Percentiles rank a stretch among this genome's conserved stretches.
phyloP scores from a whole-genome alignment of 148 eudicot species.

The Beta vulgaris region DNA sequence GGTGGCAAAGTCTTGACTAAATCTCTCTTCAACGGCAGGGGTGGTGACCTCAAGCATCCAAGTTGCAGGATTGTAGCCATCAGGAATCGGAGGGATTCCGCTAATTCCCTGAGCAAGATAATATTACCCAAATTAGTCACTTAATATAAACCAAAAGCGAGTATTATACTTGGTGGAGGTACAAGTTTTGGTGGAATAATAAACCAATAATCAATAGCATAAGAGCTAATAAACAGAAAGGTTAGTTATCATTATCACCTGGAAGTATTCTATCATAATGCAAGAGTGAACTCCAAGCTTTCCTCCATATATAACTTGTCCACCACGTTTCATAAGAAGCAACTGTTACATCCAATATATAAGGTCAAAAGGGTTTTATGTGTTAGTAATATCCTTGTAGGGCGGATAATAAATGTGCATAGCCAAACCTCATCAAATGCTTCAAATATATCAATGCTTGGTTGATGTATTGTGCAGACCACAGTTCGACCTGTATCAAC shows the following conservation, averaged over 20 bases:
- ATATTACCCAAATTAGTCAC: background rate
- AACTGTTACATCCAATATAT: conserved; percentile 40
- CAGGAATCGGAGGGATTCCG: conserved; percentile 66
- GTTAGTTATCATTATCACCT: conserved; percentile 37
- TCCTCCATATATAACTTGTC: conserved; percentile 81
- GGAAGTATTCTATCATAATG: conserved; percentile 65
- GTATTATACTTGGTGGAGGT: too few species aligned
- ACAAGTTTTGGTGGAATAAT: background rate
- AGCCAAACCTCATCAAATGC: conserved; percentile 85
- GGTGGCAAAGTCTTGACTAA: conserved; percentile 65
- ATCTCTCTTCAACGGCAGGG: conserved; percentile 63
- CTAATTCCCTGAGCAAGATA: conserved; percentile 40
- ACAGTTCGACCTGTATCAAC: conserved; percentile 96
- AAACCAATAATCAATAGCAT: background rate
- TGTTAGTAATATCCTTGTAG: background rate
- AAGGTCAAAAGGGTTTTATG: conserved; percentile 5
- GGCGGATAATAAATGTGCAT: background rate
- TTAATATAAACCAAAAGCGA: background rate
- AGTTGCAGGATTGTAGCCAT: conserved; percentile 84
- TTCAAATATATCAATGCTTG: conserved; percentile 91
- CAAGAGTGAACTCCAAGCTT: conserved; percentile 71
- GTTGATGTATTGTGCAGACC: conserved; percentile 97
- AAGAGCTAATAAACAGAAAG: background rate
- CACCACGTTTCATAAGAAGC: conserved; percentile 95
- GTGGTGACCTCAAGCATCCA: conserved; percentile 98